Evolutionary conservation across 345 rosid species (phyloP).

Genomic region (Theobroma cacao): DNA sequence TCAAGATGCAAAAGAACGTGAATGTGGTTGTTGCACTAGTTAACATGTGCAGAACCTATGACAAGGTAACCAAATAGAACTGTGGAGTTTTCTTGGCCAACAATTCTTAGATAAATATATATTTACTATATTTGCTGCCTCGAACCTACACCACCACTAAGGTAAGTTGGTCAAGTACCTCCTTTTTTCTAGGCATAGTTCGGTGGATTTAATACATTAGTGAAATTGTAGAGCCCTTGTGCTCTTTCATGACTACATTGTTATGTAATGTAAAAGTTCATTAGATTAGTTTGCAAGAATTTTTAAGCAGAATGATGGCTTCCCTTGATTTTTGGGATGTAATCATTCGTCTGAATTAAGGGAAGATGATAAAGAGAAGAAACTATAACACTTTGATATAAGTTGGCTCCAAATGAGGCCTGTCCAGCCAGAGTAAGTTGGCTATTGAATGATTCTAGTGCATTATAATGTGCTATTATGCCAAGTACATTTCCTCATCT

Average conservation of each 20-base stretch:
- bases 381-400: background rate
- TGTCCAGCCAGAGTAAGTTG: background rate
- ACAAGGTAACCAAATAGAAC: conserved; percentile 48
- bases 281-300: background rate
- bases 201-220: background rate
- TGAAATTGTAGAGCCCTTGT: background rate
- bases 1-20: conserved; percentile 51
- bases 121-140: background rate
- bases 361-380: background rate
- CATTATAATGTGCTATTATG: background rate
- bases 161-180: background rate
- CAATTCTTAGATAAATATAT: background rate
- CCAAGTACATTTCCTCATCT: background rate
- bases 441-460: background rate
- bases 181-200: no score
- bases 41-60: conserved; percentile 59
- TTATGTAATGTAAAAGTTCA: background rate
- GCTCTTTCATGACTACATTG: background rate
- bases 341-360: background rate
- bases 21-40: conserved; percentile 71
- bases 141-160: background rate
- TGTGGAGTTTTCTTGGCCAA: conserved; percentile 5
- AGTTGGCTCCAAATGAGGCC: background rate
- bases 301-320: background rate
- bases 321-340: background rate